These are phyloP conservation scores for Boletus vinaceobasis DNA, from an alignment of 768 basidiomycete species.

Conservation along the genomic window DNA sequence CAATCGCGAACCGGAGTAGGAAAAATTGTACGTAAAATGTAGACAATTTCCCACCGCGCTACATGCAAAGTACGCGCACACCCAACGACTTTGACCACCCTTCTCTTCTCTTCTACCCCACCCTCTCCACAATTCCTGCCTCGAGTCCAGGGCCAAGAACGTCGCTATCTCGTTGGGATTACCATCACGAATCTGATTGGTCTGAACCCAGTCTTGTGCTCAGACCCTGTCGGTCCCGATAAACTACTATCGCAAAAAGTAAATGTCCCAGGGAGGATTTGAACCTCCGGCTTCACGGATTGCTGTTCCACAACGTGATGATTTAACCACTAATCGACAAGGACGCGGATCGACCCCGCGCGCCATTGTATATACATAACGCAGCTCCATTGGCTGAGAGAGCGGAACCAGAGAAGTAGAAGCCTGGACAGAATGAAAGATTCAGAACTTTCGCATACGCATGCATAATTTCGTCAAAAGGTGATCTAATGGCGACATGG, in stretches of 20 bases:
- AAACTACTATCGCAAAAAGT: slow-evolving; percentile 6
- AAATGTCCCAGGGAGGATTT: slow-evolving; percentile 36
- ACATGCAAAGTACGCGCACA: not conserved
- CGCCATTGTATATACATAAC: not conserved
- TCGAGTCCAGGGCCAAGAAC: not conserved
- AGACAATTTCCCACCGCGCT: slow-evolving; percentile 15
- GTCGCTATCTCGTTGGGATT: not conserved
- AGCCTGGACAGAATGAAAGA: no score
- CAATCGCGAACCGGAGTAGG: slow-evolving; percentile 26
- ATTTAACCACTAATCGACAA: slow-evolving; percentile 46
- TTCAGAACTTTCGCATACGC: no score
- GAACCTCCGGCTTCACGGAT: slow-evolving; percentile 41
- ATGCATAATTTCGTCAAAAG: no score
- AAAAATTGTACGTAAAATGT: slow-evolving; percentile 22
- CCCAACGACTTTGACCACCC: not conserved
- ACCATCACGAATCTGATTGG: not conserved
- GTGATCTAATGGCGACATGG: not conserved
- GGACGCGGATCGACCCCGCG: slow-evolving; percentile 16
- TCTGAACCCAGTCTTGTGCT: not conserved
- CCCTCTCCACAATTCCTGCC: not conserved
- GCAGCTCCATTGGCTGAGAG: not conserved
- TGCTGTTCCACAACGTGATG: slow-evolving; percentile 38
- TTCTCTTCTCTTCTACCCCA: not conserved
- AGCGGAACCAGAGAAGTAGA: no score
- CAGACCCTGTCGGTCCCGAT: not conserved